Conservation (phyloP, 768 basidiomycete genomes). For the Phylloporus rhodoxanthus region DNA sequence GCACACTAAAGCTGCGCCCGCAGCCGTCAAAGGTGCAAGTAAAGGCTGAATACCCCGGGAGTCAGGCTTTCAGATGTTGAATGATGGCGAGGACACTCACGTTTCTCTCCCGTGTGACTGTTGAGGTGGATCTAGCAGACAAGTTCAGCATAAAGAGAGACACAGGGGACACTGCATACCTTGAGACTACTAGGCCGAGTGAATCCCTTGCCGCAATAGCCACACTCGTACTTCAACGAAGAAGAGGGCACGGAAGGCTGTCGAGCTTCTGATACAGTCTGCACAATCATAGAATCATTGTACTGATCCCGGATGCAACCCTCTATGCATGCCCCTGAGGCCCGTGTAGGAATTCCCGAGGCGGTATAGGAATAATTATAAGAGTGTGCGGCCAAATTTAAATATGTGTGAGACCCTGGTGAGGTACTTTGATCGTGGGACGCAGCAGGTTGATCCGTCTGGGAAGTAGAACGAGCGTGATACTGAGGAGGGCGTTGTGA, state of each 20-base stretch:
- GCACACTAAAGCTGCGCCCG: slow-evolving; percentile 77
- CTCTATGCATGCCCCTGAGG: slow-evolving; percentile 18
- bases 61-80: slow-evolving; percentile 13
- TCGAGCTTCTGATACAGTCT: slow-evolving; percentile 11
- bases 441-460: slow-evolving; percentile 21
- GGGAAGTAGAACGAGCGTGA: slow-evolving; percentile 26
- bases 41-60: slow-evolving; percentile 46
- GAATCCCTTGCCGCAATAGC: slow-evolving; percentile 76
- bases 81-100: slow-evolving; percentile 38
- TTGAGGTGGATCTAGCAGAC: slow-evolving; percentile 67
- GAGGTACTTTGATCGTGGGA: slow-evolving; percentile 25
- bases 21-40: slow-evolving; percentile 69
- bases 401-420: slow-evolving; percentile 24
- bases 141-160: slow-evolving; percentile 4
- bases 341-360: slow-evolving; percentile 17
- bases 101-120: slow-evolving; percentile 81
- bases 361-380: slow-evolving; percentile 15
- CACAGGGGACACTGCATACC: slow-evolving; percentile 33
- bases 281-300: slow-evolving; percentile 10
- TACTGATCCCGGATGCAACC: slow-evolving; percentile 12
- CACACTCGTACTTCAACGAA: slow-evolving; percentile 63
- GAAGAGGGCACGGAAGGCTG: slow-evolving; percentile 28
- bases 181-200: slow-evolving; percentile 79
- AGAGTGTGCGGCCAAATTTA: slow-evolving; percentile 17
- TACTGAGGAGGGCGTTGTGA: slow-evolving; percentile 17